Base-by-base conservation (phyloP, 139 green algal species). In the Eudorina sp. region DNA sequence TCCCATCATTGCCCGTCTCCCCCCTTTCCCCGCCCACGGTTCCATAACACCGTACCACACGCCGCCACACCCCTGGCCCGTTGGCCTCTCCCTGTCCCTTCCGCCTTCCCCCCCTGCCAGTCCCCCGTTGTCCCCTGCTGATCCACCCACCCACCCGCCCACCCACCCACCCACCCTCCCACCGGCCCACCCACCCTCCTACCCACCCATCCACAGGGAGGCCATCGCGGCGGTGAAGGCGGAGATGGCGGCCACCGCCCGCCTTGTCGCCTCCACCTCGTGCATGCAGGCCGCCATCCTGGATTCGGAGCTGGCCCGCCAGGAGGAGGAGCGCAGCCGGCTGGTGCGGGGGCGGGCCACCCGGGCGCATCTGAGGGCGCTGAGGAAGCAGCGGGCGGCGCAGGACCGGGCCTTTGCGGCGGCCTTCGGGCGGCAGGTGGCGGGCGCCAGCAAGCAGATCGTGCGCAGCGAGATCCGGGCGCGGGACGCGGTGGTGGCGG, bases 381-480 rank as follows among this genome's bases (percentile, higher is more conserved):
- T 77, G 78, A 66, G 78, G 6, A 43, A 48, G 3, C 31, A 83
- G 51, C 66, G 86, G 4, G 31, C 31, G 36, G 40, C 40, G 36
- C 86, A 88, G 45, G 86, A 90, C 58, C 46, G 86, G 7, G 76
- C 86, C 43, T 90, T 90, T 19, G 78, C 86, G 13, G 31, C 51
- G 55, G 80, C 80, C 4, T 66, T 86, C 3, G 62, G 62, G 0
- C 60, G 80, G 27, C 58, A 85, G 78, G 78, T 85, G 19, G 62
- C 60, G 7, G 64, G 80, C 41, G 62, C 72, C 29, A 29, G 62
- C 62, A 86, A 86, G 31, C 62, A 86, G 31, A 66, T 86, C 41
- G 29, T 77, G 27, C 60, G 60, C 8, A 36, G 8, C 14, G 80
- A 86, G 43, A 48, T 86, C 36, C 64, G 62, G 31, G 62, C 62